Base-by-base conservation (phyloP, 148 eudicot genomes). In the Polygonum maritimum region DNA sequence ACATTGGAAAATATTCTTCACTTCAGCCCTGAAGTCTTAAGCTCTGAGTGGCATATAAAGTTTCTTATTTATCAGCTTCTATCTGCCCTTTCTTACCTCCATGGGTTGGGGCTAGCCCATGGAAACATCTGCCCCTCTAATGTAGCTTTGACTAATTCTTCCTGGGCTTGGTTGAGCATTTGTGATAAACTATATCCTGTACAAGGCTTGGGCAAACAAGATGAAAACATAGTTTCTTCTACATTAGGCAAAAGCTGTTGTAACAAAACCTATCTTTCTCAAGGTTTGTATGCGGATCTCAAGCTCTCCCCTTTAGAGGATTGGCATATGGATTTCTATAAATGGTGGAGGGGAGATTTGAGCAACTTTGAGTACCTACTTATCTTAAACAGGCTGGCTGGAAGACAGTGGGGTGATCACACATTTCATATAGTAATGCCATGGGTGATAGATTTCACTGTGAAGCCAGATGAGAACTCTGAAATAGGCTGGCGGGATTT, bases 341-440 rank as follows among this genome's bases (percentile, higher is more conserved):
- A 80, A 75, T 95, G 98, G 98, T 88, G 92, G 92, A 92, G 80
- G 75, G 97, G 98, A 52, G 94, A 90, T 76, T 72, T 95, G 78
- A 90, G 92, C 80, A 95, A 95, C 83, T 95, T 95, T 75, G 97
- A 88, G 60, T 95, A 95, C 82, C 88, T 95, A 48, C 97, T 95
- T 54, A 74, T 92, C 80, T 82, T 95, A 77, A 95, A 95, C 82
- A 85, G 84, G 72, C 82, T 95, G 71, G 96, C 98, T 71, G 98
- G 98, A 80, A 89, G 98, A 85, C 89, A 94, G 82, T 92, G 98
- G 98, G 96, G 98, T 74, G 98, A 95, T 79, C 91, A 95, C 77
- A 85, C 93, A 49, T 92, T 95, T 85, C 91, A 92, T 75, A 89
- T 89, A n/a, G 97, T 95, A 58, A 92, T 95, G 98, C 98, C 98